Conservation (phyloP, 148 eudicot species). For the Euryodendron excelsum region DNA sequence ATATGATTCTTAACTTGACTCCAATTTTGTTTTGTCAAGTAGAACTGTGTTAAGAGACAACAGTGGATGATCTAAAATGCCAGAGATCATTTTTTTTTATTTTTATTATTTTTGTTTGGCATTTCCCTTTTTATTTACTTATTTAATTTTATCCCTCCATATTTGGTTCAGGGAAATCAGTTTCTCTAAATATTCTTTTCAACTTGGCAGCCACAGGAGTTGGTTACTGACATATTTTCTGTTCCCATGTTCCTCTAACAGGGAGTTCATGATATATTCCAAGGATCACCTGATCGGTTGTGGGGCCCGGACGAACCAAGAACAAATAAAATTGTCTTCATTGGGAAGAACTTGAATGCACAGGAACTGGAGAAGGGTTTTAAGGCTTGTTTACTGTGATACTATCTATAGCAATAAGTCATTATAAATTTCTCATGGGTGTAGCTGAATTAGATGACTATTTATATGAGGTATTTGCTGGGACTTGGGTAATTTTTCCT, state of each 20-base stretch:
- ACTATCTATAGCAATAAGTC: not conserved
- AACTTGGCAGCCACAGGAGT: not conserved
- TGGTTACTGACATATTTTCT: not conserved
- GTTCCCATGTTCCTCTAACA: conserved; percentile 19
- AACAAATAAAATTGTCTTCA: conserved; percentile 82
- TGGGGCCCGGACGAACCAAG: conserved; percentile 71
- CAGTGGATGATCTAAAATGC: too few relatives aligned
- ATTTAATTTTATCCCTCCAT: not conserved
- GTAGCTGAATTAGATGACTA: not conserved
- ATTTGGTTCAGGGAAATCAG: not conserved
- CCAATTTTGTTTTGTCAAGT: not conserved
- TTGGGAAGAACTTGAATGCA: conserved; percentile 81
- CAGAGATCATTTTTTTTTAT: not conserved
- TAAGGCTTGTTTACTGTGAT: conserved; percentile 60
- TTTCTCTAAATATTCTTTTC: not conserved
- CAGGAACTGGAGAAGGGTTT: conserved; percentile 77
- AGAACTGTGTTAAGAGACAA: not conserved
- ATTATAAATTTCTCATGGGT: not conserved
- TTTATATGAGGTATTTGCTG: not conserved
- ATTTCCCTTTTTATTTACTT: not conserved
- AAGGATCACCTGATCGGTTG: conserved; percentile 86
- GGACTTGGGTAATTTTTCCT: too few relatives aligned
- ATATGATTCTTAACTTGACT: not conserved
- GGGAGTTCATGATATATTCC: conserved; percentile 99
- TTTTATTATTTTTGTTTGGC: not conserved